Evolutionary conservation across 495 filamentous ascomycete species (phyloP).

Genomic region (Penicillium odoratum): DNA sequence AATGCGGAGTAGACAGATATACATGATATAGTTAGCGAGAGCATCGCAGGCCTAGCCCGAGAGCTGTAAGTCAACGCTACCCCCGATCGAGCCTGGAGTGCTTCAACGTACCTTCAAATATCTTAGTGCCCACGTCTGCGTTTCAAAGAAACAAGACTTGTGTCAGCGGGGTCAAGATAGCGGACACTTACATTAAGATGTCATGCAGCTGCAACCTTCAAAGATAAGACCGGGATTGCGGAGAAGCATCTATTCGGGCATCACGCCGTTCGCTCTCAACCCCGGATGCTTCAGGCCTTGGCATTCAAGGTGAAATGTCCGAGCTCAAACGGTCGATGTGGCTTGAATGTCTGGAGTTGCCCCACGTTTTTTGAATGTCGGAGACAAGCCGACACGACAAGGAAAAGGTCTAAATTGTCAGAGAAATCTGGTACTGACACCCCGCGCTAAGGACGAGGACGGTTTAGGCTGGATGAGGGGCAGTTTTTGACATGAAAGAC

Average conservation of each 20-base stretch:
- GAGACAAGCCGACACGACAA: constrained; percentile 2
- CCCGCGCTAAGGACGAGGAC: not conserved
- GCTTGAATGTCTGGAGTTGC: constrained; percentile 2
- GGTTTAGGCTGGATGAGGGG: not conserved
- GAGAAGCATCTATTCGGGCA: constrained; percentile 7
- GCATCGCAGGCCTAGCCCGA: constrained; percentile 13
- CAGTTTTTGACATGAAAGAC: not conserved
- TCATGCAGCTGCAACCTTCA: not conserved
- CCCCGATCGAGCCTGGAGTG: constrained; percentile 11
- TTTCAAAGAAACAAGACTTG: constrained; percentile 1
- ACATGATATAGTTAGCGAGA: not conserved
- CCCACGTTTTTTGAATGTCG: constrained; percentile 11
- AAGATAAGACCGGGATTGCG: not conserved
- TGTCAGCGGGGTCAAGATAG: not conserved
- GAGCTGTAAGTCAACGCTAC: constrained; percentile 6
- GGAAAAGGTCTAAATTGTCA: too few species aligned
- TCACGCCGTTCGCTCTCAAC: constrained; percentile 13
- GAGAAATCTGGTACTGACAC: not conserved
- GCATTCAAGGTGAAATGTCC: not conserved
- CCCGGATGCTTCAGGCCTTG: constrained; percentile 1
- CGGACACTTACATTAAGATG: not conserved
- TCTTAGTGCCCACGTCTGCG: not conserved
- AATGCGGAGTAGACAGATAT: not conserved
- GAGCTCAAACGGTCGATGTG: constrained; percentile 5
- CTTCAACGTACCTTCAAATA: not conserved